phyloP scores from a whole-genome alignment of 169 alveolate species.

The Eimeria sp. region DNA sequence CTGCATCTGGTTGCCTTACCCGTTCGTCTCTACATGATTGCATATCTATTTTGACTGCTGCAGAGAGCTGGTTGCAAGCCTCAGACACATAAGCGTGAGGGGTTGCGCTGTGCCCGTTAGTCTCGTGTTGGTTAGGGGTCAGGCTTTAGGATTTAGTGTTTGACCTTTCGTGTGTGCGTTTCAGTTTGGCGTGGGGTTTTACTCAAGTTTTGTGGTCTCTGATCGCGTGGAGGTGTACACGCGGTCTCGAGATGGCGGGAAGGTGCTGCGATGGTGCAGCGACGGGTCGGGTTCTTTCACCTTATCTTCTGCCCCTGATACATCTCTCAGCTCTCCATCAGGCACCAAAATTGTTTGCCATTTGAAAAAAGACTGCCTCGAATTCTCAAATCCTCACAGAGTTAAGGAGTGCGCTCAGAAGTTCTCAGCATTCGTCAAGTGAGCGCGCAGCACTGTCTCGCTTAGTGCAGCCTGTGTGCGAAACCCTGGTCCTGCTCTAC shows the following conservation, averaged over 20 bases:
- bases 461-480: background rate
- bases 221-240: conserved; percentile 99
- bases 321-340: conserved; percentile 86
- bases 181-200: conserved; percentile 99
- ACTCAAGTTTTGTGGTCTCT: conserved; percentile 99
- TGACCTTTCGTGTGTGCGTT: background rate
- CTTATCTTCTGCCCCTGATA: conserved; percentile 40
- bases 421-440: conserved; percentile 96
- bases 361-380: conserved; percentile 93
- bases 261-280: conserved; percentile 98
- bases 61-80: background rate
- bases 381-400: conserved; percentile 90
- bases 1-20: background rate
- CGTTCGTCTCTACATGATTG: background rate
- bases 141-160: background rate
- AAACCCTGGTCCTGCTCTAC: background rate
- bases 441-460: background rate
- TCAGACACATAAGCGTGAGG: background rate
- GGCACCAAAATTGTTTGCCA: conserved; percentile 96
- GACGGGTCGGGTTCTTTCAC: conserved; percentile 99
- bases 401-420: conserved; percentile 91
- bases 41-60: background rate
- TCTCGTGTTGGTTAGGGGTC: background rate
- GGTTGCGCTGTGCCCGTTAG: background rate
- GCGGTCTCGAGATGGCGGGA: conserved; percentile 93